Conservation (phyloP, 495 filamentous ascomycete species). For the Penicillium herquei region DNA sequence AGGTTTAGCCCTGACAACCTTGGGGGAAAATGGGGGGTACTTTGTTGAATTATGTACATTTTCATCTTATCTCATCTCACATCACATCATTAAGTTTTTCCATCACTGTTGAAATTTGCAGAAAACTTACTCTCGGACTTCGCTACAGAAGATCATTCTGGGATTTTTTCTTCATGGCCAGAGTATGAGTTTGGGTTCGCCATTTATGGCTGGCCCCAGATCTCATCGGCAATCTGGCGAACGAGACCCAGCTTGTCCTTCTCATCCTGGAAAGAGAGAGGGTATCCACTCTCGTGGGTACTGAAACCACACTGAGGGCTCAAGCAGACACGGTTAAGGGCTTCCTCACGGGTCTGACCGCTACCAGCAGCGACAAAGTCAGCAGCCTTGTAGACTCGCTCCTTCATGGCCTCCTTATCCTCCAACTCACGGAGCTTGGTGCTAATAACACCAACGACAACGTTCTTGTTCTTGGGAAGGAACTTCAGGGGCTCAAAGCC, state of each 20-base stretch:
- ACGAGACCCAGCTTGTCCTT: constrained; percentile 50
- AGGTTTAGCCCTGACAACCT: too few species aligned
- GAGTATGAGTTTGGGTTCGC: not conserved
- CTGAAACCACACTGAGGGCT: constrained; percentile 70
- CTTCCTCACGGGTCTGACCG: constrained; percentile 40
- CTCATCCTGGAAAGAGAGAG: constrained; percentile 59
- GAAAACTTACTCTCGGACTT: constrained; percentile 1
- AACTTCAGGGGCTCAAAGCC: constrained; percentile 63
- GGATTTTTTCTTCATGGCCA: too few species aligned
- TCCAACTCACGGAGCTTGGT: constrained; percentile 63
- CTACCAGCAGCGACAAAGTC: constrained; percentile 55
- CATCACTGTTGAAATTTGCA: constrained; percentile 19
- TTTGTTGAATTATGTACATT: not conserved
- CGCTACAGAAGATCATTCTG: not conserved
- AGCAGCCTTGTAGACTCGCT: constrained; percentile 57
- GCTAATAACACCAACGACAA: constrained; percentile 64
- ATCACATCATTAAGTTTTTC: constrained; percentile 13
- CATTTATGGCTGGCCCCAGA: constrained; percentile 36
- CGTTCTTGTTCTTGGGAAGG: constrained; percentile 63
- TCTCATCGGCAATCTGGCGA: constrained; percentile 47
- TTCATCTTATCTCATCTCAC: constrained; percentile 7
- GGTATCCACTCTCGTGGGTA: constrained; percentile 62
- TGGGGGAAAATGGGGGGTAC: not conserved
- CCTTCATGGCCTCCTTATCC: constrained; percentile 58
- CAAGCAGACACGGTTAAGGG: constrained; percentile 59